Evolutionary conservation across 1,284 basidiomycete species (phyloP).

Genomic region (Vanrija humicola): DNA sequence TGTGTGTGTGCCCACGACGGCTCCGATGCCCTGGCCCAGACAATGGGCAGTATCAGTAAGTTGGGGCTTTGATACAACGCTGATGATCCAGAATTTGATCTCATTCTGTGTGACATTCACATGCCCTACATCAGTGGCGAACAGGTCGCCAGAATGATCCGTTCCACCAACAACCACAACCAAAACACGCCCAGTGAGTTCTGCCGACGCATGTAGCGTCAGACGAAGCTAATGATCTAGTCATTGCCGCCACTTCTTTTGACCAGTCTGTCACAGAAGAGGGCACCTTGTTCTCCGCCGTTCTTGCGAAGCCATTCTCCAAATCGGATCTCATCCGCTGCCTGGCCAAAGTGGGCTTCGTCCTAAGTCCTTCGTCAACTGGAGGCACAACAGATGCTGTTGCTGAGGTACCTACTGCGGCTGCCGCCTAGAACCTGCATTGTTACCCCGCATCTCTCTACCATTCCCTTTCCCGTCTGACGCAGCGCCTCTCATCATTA

Average conservation of each 20-base stretch:
- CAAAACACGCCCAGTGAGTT: constrained; percentile 47
- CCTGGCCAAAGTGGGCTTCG: constrained; percentile 79
- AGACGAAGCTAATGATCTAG: constrained; percentile 19
- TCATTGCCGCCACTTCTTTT: constrained; percentile 56
- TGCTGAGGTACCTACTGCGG: too few species aligned
- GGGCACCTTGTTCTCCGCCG: constrained; percentile 77
- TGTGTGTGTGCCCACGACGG: constrained; percentile 93
- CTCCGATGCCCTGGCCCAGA: constrained; percentile 91
- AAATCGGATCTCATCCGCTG: constrained; percentile 73
- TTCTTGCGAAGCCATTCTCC: constrained; percentile 80
- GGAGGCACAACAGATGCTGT: too few species aligned
- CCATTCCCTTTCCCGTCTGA: too few species aligned
- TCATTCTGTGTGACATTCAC: constrained; percentile 52
- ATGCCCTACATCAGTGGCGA: constrained; percentile 48
- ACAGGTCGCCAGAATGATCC: constrained; percentile 49
- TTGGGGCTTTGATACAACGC: constrained; percentile 21
- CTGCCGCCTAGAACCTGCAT: too few species aligned
- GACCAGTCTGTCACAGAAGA: constrained; percentile 67
- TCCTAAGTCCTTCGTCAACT: constrained; percentile 11
- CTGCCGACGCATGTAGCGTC: not conserved
- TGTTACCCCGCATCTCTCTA: too few species aligned
- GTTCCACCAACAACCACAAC: constrained; percentile 49
- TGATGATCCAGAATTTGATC: constrained; percentile 48
- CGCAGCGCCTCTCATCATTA: too few species aligned
- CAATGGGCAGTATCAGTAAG: constrained; percentile 93